These are phyloP conservation scores for Dactylellina cionopaga DNA, from an alignment of 2,329 filamentous ascomycete genomes.

Conservation along the genomic window DNA sequence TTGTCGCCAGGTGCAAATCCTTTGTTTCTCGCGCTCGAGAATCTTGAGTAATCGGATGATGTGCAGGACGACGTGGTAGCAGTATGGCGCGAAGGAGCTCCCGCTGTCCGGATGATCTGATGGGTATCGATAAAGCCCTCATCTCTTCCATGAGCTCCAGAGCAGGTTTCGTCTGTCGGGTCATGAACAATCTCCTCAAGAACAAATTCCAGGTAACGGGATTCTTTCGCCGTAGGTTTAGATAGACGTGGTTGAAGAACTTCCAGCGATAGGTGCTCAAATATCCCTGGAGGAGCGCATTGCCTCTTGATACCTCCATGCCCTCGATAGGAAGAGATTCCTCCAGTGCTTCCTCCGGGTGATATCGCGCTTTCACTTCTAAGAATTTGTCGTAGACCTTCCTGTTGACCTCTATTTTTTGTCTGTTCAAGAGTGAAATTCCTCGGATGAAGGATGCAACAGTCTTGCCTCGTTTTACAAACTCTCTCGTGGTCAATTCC, in stretches of 20 bases:
- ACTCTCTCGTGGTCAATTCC: conserved; percentile 19
- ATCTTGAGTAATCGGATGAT: conserved; percentile 46
- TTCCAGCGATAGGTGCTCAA: conserved; percentile 49
- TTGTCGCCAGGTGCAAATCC: conserved; percentile 48
- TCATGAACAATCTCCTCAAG: conserved; percentile 41
- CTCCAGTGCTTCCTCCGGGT: conserved; percentile 39
- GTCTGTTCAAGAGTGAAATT: conserved; percentile 26
- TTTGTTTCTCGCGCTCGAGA: conserved; percentile 34
- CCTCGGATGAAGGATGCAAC: conserved; percentile 39
- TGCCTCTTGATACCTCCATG: conserved; percentile 33
- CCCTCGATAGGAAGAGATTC: conserved; percentile 44
- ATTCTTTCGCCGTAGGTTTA: conserved; percentile 42
- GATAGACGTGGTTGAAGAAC: conserved; percentile 50
- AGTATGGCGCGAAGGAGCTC: conserved; percentile 54
- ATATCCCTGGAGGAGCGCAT: conserved; percentile 50
- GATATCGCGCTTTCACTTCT: conserved; percentile 33
- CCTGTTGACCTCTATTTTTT: conserved; percentile 17
- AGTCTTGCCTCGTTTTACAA: conserved; percentile 35
- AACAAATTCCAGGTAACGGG: conserved; percentile 40
- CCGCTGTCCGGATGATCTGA: conserved; percentile 48
- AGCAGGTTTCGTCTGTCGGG: conserved; percentile 33
- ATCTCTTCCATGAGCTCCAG: conserved; percentile 54
- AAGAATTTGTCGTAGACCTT: conserved; percentile 40
- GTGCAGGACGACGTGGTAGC: conserved; percentile 47
- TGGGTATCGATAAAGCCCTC: conserved; percentile 42